These are phyloP conservation scores for Auriculariales sp. DNA, from an alignment of 768 basidiomycete genomes.

Conservation along the genomic window DNA sequence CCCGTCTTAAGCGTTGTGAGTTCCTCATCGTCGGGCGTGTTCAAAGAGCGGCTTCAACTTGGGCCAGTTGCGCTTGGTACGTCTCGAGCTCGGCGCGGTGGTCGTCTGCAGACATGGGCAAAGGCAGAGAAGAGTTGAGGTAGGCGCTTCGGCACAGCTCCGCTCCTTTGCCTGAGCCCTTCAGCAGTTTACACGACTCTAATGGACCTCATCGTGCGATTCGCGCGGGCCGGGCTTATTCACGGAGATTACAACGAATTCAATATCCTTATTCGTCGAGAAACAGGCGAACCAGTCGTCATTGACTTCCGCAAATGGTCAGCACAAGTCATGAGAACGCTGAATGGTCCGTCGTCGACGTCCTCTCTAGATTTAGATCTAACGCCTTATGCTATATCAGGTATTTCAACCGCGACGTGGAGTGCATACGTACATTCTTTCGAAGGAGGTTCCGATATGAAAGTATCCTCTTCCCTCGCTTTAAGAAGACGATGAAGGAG, in stretches of 20 bases:
- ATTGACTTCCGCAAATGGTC: conserved; percentile 99
- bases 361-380: background rate
- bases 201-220: conserved; percentile 93
- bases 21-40: conserved; percentile 63
- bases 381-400: conserved; percentile 17
- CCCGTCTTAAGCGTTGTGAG: conserved; percentile 61
- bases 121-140: too few relatives aligned
- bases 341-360: conserved; percentile 53
- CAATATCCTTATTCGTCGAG: conserved; percentile 85
- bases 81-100: conserved; percentile 74
- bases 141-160: too few relatives aligned
- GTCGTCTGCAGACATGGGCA: background rate
- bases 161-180: too few relatives aligned
- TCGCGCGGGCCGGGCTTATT: conserved; percentile 88
- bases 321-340: conserved; percentile 93
- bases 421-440: conserved; percentile 92
- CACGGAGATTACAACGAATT: conserved; percentile 99
- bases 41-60: conserved; percentile 66
- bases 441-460: conserved; percentile 84
- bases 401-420: conserved; percentile 98
- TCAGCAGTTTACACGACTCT: conserved; percentile 69
- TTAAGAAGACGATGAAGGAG: conserved; percentile 47
- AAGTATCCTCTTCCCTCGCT: conserved; percentile 75
- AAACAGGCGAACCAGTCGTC: conserved; percentile 63
- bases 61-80: conserved; percentile 80